Conservation (phyloP, 768 basidiomycete genomes). For the Podaxis sp. region DNA sequence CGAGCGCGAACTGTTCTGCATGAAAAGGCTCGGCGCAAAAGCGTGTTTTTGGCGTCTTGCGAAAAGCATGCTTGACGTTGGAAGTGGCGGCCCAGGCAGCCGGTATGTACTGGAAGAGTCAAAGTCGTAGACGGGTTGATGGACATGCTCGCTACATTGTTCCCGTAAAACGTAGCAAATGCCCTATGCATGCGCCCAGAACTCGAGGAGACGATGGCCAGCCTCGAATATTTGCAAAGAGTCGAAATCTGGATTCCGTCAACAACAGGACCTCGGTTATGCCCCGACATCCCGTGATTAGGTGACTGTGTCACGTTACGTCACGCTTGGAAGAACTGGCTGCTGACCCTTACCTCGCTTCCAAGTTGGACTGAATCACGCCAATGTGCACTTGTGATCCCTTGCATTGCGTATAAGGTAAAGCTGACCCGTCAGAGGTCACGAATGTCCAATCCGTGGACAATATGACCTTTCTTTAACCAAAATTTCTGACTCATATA, state of each 20-base stretch:
- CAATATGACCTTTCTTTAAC: neutral
- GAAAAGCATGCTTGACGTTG: neutral
- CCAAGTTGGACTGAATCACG: constrained; percentile 2
- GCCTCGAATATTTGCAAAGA: constrained; percentile 10
- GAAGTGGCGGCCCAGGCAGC: neutral
- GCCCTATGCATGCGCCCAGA: constrained; percentile 44
- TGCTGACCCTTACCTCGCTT: neutral
- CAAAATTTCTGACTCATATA: constrained; percentile 5
- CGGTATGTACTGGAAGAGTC: constrained; percentile 8
- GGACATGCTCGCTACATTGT: constrained; percentile 36
- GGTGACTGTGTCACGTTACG: constrained; percentile 11
- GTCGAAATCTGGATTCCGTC: constrained; percentile 5
- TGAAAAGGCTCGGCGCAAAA: constrained; percentile 4
- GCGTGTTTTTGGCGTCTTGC: neutral
- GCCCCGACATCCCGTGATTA: constrained; percentile 6
- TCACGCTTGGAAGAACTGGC: constrained; percentile 3
- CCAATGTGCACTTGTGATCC: constrained; percentile 14
- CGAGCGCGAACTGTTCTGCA: neutral
- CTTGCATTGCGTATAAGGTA: constrained; percentile 17
- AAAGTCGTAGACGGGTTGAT: constrained; percentile 2
- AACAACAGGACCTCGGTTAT: neutral
- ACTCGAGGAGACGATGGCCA: constrained; percentile 20
- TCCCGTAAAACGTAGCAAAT: constrained; percentile 28
- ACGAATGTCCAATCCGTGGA: neutral
- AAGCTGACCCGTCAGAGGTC: constrained; percentile 8